Percentiles rank a stretch among this genome's conserved stretches.
These are phyloP conservation scores for Pseudogymnoascus sp. DNA, from an alignment of 2,329 filamentous ascomycete species.

Conservation along the genomic window DNA sequence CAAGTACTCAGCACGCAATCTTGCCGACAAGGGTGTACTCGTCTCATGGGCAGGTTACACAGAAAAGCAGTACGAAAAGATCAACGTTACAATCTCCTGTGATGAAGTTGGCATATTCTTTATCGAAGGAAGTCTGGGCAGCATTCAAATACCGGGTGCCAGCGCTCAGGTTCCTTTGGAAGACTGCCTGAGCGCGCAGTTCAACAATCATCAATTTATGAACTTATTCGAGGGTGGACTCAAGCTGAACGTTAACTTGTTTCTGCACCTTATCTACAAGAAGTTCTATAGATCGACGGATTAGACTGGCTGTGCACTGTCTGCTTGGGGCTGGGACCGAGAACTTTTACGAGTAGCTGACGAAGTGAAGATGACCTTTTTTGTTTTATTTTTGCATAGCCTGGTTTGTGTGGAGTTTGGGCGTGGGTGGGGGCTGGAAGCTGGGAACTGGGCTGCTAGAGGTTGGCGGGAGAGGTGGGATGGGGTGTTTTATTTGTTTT, in stretches of 20 bases:
- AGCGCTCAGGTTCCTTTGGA: constrained; percentile 84
- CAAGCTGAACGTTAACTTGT: constrained; percentile 89
- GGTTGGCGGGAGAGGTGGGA: background rate
- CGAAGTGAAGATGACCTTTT: background rate
- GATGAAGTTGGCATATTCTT: constrained; percentile 93
- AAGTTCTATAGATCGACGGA: constrained; percentile 77
- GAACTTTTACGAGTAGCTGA: background rate
- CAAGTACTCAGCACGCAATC: constrained; percentile 87
- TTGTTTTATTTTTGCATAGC: constrained; percentile 5
- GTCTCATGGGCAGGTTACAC: constrained; percentile 82
- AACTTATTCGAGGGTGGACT: constrained; percentile 80
- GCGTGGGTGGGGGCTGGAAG: constrained; percentile 1
- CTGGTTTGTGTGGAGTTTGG: constrained; percentile 8
- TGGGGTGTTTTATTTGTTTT: constrained; percentile 1
- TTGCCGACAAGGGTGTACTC: constrained; percentile 88
- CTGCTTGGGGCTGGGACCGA: background rate
- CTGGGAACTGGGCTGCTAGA: background rate
- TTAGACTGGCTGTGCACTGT: background rate
- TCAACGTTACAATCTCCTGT: constrained; percentile 88
- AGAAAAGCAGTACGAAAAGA: constrained; percentile 78
- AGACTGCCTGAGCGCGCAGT: constrained; percentile 90
- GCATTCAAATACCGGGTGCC: constrained; percentile 92
- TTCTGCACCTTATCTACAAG: constrained; percentile 95
- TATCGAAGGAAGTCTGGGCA: constrained; percentile 81
- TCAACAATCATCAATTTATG: constrained; percentile 94